A percentile compares a stretch with the other conserved stretches of the same genome.
Evolutionary conservation across 2,329 filamentous ascomycete genomes (phyloP).

Genomic region (Thermomyces lanuginosus): DNA sequence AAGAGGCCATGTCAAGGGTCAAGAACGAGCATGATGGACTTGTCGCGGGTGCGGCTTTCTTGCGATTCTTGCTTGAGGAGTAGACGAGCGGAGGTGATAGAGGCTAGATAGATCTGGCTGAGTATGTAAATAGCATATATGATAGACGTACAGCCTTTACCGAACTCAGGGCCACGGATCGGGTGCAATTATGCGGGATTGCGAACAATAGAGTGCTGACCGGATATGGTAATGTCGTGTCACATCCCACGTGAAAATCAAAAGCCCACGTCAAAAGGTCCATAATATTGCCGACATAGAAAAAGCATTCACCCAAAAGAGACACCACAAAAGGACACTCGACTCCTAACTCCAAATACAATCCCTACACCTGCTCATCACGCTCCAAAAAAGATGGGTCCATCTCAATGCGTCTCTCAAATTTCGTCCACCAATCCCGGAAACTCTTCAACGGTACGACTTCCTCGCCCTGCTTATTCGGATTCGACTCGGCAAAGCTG

Average conservation of each 20-base stretch:
- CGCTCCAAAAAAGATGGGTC: conserved; percentile 84
- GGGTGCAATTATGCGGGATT: too few species aligned
- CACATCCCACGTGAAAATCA: background rate
- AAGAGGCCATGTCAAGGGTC: conserved; percentile 52
- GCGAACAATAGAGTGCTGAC: background rate
- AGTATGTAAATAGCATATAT: too few species aligned
- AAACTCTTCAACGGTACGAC: conserved; percentile 90
- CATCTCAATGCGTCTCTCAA: conserved; percentile 67
- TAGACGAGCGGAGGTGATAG: too few species aligned
- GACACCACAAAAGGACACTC: too few species aligned
- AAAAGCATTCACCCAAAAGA: too few species aligned
- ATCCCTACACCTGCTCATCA: conserved; percentile 27
- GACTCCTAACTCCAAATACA: conserved; percentile 2
- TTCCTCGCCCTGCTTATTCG: conserved; percentile 47
- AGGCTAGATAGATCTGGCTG: too few species aligned
- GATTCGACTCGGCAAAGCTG: conserved; percentile 55
- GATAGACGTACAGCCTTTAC: too few species aligned
- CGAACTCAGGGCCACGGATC: too few species aligned
- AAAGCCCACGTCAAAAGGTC: too few species aligned
- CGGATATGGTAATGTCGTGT: background rate
- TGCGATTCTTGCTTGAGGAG: conserved; percentile 55
- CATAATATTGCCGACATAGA: too few species aligned
- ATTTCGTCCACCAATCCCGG: conserved; percentile 95
- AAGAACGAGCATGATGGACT: conserved; percentile 61
- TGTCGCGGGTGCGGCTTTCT: conserved; percentile 54